These are phyloP conservation scores for Rhodotorula sp. DNA, from an alignment of 1,284 basidiomycete species.

Conservation along the genomic window DNA sequence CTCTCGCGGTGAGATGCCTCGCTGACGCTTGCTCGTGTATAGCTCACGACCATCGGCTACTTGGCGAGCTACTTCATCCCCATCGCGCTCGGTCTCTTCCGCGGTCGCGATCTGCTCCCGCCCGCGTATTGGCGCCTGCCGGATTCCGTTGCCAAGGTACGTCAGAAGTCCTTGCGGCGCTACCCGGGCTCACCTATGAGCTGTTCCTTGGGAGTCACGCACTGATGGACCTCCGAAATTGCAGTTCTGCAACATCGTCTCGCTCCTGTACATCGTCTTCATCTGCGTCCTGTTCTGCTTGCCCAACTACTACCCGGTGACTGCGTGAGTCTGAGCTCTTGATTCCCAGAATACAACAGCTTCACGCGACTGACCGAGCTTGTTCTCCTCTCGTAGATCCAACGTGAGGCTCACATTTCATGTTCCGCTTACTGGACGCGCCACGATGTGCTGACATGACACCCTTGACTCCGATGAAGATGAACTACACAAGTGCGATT, in stretches of 20 bases:
- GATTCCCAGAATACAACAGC: background rate
- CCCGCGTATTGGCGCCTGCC: conserved; percentile 24
- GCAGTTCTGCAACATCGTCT: conserved; percentile 12
- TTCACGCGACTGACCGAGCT: background rate
- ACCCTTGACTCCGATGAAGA: background rate
- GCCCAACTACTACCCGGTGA: conserved; percentile 24
- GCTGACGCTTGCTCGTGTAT: background rate
- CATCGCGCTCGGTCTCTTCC: conserved; percentile 22
- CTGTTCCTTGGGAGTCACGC: too few species aligned
- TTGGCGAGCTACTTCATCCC: conserved; percentile 24
- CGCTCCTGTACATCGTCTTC: conserved; percentile 18
- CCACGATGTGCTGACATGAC: background rate
- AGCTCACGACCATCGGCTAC: conserved; percentile 8
- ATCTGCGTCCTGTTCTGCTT: conserved; percentile 32
- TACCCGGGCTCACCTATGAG: background rate
- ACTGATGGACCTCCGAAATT: background rate
- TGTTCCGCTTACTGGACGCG: background rate
- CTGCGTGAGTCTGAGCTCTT: background rate
- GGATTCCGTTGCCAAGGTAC: conserved; percentile 2
- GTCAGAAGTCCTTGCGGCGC: background rate
- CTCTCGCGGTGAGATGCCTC: background rate
- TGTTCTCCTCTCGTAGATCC: background rate
- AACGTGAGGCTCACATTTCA: background rate
- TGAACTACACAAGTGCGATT: conserved; percentile 24
- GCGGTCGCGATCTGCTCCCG: conserved; percentile 21